phyloP scores from a whole-genome alignment of 768 basidiomycete species.

The Rhodosporidiobolus odoratus region DNA sequence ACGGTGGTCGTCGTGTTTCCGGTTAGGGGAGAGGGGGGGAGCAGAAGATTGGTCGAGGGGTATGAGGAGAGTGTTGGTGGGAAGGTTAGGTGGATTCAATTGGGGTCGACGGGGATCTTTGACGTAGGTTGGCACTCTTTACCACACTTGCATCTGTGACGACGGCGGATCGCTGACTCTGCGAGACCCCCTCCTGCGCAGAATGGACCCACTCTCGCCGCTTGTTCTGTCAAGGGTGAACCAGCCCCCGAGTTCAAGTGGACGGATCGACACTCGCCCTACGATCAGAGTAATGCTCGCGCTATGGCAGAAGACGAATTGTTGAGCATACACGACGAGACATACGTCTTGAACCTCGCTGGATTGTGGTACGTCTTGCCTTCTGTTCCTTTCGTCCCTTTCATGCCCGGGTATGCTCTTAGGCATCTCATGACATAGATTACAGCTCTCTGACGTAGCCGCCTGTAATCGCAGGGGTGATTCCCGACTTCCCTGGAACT shows the following conservation, averaged over 20 bases:
- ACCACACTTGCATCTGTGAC: neutral
- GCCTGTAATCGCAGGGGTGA: slow-evolving; percentile 49
- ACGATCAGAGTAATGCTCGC: slow-evolving; percentile 50
- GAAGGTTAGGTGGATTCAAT: slow-evolving; percentile 55
- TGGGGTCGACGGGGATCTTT: slow-evolving; percentile 62
- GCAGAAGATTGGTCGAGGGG: slow-evolving; percentile 51
- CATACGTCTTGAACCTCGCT: slow-evolving; percentile 59
- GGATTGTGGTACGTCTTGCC: slow-evolving; percentile 53
- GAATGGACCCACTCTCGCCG: slow-evolving; percentile 45
- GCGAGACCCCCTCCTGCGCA: slow-evolving; percentile 7
- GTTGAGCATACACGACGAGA: slow-evolving; percentile 50
- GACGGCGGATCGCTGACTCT: neutral
- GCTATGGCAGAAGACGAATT: slow-evolving; percentile 58
- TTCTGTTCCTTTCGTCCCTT: neutral
- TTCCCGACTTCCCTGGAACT: slow-evolving; percentile 53
- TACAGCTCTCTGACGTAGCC: neutral
- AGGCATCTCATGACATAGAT: neutral
- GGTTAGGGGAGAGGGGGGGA: slow-evolving; percentile 48
- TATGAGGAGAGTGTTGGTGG: slow-evolving; percentile 50
- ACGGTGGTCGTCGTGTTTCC: slow-evolving; percentile 54
- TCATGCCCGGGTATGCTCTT: too few relatives aligned
- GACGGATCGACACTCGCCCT: slow-evolving; percentile 56
- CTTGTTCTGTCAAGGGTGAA: neutral
- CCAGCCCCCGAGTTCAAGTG: slow-evolving; percentile 44
- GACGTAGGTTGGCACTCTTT: slow-evolving; percentile 50